phyloP scores from a whole-genome alignment of 495 filamentous ascomycete species.

The Jackrogersella minutella region DNA sequence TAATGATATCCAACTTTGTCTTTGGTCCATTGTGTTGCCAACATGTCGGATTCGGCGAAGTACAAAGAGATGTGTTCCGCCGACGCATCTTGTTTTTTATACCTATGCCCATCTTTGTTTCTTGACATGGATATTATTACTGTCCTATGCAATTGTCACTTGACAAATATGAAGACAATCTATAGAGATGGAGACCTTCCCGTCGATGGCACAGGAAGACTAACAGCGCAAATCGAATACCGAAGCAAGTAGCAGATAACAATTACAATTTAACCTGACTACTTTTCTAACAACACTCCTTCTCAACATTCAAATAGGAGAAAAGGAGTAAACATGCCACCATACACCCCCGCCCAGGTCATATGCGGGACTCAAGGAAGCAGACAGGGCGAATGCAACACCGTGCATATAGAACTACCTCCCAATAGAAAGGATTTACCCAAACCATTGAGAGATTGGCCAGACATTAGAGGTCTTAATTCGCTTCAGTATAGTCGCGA shows the following conservation, averaged over 20 bases:
- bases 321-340: neutral
- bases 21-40: constrained; percentile 8
- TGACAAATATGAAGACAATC: neutral
- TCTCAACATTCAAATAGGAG: neutral
- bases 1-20: neutral
- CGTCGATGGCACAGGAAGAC: neutral
- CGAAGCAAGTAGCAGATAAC: neutral
- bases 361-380: constrained; percentile 3
- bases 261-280: neutral
- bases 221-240: neutral
- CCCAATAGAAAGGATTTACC: neutral
- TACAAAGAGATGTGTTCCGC: constrained; percentile 10
- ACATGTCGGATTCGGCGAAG: constrained; percentile 29
- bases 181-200: neutral
- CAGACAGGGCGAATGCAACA: constrained; percentile 3
- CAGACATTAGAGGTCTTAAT: constrained; percentile 34
- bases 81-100: neutral
- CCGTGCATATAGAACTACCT: constrained; percentile 20
- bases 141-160: neutral
- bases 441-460: constrained; percentile 1
- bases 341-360: constrained; percentile 2
- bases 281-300: neutral
- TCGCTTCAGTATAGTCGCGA: constrained; percentile 27
- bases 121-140: neutral
- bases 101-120: constrained; percentile 16